These are phyloP conservation scores for Solanum rostratum DNA, from an alignment of 257 asterid species.

Conservation along the genomic window DNA sequence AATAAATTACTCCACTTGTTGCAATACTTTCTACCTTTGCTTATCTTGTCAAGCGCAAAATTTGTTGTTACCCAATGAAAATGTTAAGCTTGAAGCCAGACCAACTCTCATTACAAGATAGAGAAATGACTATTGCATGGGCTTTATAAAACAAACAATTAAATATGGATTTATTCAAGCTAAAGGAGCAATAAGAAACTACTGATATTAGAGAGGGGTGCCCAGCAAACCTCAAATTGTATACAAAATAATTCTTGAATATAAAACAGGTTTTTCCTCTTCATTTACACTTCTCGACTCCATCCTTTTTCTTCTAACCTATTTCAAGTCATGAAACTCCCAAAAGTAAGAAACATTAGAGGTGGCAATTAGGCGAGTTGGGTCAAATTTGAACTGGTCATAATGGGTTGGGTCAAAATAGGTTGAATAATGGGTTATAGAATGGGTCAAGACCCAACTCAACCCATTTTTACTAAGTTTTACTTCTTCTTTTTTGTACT, in stretches of 20 bases:
- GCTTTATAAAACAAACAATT: not conserved
- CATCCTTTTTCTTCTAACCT: not conserved
- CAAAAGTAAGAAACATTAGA: not conserved
- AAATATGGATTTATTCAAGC: not conserved
- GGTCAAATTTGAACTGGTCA: too few relatives aligned
- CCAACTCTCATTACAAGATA: not conserved
- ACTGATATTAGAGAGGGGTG: not conserved
- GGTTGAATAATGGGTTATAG: too few relatives aligned
- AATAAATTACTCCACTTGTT: not conserved
- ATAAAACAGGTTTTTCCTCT: not conserved
- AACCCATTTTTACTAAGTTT: too few relatives aligned
- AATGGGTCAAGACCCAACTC: too few relatives aligned
- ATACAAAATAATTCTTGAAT: not conserved
- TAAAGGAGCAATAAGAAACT: not conserved
- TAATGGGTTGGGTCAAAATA: too few relatives aligned
- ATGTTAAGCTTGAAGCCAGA: not conserved
- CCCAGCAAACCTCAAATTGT: not conserved
- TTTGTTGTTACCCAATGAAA: not conserved
- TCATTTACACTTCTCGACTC: not conserved
- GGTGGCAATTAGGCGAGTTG: too few relatives aligned
- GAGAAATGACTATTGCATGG: not conserved
- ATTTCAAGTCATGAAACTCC: not conserved
- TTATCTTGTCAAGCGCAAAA: not conserved
- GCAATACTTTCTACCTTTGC: not conserved
- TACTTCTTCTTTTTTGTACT: too few relatives aligned